phyloP scores from a whole-genome alignment of 768 basidiomycete species.

The Lentinula lateritia region DNA sequence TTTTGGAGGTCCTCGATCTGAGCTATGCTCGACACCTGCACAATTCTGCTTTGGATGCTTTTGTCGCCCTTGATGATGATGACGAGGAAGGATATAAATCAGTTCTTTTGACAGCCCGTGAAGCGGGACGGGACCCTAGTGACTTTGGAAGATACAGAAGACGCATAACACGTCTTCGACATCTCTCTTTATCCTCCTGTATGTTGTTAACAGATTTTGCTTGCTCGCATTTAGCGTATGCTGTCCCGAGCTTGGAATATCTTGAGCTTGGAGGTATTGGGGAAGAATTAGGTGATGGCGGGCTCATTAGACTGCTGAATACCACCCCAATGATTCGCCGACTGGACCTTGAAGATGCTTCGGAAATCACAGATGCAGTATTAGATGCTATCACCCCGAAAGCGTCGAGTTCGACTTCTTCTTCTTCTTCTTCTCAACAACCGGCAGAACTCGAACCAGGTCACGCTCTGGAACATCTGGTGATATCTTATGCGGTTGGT shows the following conservation, averaged over 20 bases:
- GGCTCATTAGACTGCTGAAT: constrained; percentile 64
- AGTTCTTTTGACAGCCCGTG: constrained; percentile 50
- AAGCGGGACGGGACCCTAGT: constrained; percentile 57
- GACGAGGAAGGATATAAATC: constrained; percentile 30
- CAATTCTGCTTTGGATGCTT: constrained; percentile 71
- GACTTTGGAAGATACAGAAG: constrained; percentile 45
- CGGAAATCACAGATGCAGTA: constrained; percentile 68
- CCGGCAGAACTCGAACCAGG: constrained; percentile 35
- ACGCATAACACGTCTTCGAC: constrained; percentile 64
- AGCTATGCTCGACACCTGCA: constrained; percentile 68
- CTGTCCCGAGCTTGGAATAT: constrained; percentile 67
- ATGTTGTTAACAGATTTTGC: constrained; percentile 66
- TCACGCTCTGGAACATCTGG: constrained; percentile 65
- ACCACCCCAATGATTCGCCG: constrained; percentile 68
- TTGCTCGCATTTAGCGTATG: constrained; percentile 65
- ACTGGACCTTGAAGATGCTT: constrained; percentile 84
- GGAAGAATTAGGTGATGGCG: constrained; percentile 60
- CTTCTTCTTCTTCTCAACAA: neutral
- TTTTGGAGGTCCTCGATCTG: constrained; percentile 75
- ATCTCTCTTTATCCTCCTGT: constrained; percentile 71
- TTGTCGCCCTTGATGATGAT: constrained; percentile 48
- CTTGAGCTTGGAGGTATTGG: constrained; percentile 80
- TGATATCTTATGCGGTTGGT: constrained; percentile 60
- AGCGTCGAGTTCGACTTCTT: neutral
- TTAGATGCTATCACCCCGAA: constrained; percentile 57